Evolutionary conservation across 1,284 basidiomycete genomes (phyloP).

Genomic region (Malassezia vespertilionis): DNA sequence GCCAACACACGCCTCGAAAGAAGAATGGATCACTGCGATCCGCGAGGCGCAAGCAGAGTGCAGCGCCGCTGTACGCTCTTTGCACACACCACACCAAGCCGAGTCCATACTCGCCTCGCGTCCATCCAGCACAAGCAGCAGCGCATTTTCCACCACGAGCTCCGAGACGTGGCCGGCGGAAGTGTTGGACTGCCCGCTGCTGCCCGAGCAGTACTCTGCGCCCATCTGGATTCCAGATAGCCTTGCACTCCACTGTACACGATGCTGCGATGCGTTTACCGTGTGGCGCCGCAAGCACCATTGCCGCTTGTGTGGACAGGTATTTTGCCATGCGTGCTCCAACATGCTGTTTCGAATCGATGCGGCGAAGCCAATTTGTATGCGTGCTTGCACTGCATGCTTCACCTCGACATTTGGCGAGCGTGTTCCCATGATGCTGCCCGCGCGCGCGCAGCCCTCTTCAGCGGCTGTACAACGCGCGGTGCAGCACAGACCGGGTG

Average conservation of each 20-base stretch:
- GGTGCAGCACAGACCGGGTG: too few species aligned
- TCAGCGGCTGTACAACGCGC: too few species aligned
- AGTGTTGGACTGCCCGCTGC: constrained; percentile 5
- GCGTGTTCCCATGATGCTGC: not conserved
- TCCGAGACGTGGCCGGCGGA: not conserved
- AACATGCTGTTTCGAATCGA: not conserved
- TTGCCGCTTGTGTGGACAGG: constrained; percentile 74
- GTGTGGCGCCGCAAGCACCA: constrained; percentile 75
- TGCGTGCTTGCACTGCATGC: constrained; percentile 13
- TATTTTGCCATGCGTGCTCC: constrained; percentile 66
- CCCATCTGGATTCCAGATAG: constrained; percentile 85
- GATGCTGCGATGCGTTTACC: constrained; percentile 65
- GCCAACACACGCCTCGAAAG: constrained; percentile 22
- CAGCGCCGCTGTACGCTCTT: constrained; percentile 33
- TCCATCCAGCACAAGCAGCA: constrained; percentile 13
- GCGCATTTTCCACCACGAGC: not conserved
- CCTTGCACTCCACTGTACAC: constrained; percentile 68
- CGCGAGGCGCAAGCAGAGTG: constrained; percentile 38
- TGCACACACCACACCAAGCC: constrained; percentile 30
- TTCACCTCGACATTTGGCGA: constrained; percentile 4
- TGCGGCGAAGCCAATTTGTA: not conserved
- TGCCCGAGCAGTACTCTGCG: constrained; percentile 74
- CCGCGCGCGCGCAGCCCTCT: not conserved
- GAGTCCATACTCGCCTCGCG: constrained; percentile 21
- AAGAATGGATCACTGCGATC: constrained; percentile 37